Evolutionary conservation across 2,329 filamentous ascomycete genomes (phyloP), one percentile per base, ranked within the genome.

Genomic region (Aspergillus sclerotialis): DNA sequence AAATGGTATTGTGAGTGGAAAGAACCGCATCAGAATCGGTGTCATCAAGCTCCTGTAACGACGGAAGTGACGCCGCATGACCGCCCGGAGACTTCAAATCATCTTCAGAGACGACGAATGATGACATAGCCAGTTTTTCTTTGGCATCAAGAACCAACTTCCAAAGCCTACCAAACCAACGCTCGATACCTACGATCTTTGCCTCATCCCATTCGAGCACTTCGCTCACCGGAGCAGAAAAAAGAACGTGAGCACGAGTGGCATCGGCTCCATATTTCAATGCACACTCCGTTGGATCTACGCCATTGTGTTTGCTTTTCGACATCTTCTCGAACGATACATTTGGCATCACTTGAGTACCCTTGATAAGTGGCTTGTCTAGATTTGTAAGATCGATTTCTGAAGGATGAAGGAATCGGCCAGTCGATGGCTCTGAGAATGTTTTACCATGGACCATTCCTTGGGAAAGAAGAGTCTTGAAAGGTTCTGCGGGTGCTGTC

Each of bases 381-480:
- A 73, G 65, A 26, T 75, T 69, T 3, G 67, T 69, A 4, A 81
- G 49, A 43, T 89, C 79, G 10, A 94, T 70, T 56, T 94, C 85
- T 11, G 79, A 72, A 0, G 84, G 83, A 42, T 77, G 81, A 15
- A 94, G 67, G 60, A 93, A 93, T 29, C 77, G 76, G 9, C 86
- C 84, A 4, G 73, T 89, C 0, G 69, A 62, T 0, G 87, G 84
- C 51, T 94, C 78, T 1, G 78, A 77, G 47, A 78, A 89, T 0
- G 88, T 94, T 60, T 80, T 84, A 27, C 88, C 88, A 48, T 94
- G 87, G 0, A 94, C 88, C 88, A 94, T 94, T 11, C 88, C 88
- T 60, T 94, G 88, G 0, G 85, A 85, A 37, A 94, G 77, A 4
- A 94, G 72, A n/a, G 75, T 75, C 48, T 76, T 79, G 64, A 94